Conservation (phyloP, 2,329 filamentous ascomycete genomes). For the Gliomastix tumulicola region DNA sequence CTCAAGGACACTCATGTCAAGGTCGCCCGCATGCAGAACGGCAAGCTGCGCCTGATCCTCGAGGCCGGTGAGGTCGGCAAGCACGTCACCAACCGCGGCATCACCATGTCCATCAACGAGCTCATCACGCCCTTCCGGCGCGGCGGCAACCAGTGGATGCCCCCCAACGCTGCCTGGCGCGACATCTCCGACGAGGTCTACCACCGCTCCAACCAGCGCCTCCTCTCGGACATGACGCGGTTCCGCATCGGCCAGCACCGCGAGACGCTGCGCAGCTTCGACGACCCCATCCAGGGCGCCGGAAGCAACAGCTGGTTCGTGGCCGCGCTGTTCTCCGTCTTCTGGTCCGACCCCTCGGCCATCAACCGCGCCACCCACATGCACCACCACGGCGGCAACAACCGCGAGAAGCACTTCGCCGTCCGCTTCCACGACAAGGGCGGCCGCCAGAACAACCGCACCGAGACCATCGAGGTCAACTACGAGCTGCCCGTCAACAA, state of each 20-base stretch:
- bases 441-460: slow-evolving; percentile 28
- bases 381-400: no score
- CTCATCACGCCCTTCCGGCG: slow-evolving; percentile 28
- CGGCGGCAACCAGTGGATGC: slow-evolving; percentile 22
- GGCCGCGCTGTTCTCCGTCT: slow-evolving; percentile 35
- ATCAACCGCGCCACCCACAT: slow-evolving; percentile 29
- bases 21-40: slow-evolving; percentile 33
- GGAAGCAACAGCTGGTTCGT: slow-evolving; percentile 33
- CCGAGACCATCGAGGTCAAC: slow-evolving; percentile 31
- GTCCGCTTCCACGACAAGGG: no score
- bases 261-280: slow-evolving; percentile 19
- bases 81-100: slow-evolving; percentile 27
- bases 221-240: slow-evolving; percentile 21
- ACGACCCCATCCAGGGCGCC: slow-evolving; percentile 35
- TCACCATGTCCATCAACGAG: slow-evolving; percentile 32
- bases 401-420: slow-evolving; percentile 12
- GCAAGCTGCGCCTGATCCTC: slow-evolving; percentile 33
- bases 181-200: slow-evolving; percentile 28
- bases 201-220: slow-evolving; percentile 19
- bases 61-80: slow-evolving; percentile 23
- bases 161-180: slow-evolving; percentile 32
- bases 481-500: slow-evolving; percentile 36
- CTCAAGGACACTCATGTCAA: slow-evolving; percentile 26
- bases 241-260: slow-evolving; percentile 15
- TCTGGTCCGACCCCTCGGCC: slow-evolving; percentile 31